Evolutionary conservation across 805 yeast genomes (phyloP).

Genomic region (Metschnikowia similis): DNA sequence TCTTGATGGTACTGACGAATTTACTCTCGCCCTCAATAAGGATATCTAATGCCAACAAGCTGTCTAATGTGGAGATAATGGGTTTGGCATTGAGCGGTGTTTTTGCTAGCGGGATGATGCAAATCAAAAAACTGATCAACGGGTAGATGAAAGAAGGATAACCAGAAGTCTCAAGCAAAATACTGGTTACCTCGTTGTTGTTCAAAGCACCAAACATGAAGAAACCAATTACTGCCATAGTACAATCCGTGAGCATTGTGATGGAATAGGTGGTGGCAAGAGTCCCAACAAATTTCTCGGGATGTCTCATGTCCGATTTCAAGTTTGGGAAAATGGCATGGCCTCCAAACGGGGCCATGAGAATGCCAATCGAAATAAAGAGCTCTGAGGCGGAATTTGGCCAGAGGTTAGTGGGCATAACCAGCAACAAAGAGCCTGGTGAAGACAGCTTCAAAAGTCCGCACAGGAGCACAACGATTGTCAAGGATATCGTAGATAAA

Average conservation of each 20-base stretch:
- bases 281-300: constrained; percentile 50
- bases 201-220: constrained; percentile 52
- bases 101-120: constrained; percentile 80
- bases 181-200: constrained; percentile 51
- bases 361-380: constrained; percentile 59
- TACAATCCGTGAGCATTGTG: constrained; percentile 54
- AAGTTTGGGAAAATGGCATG: constrained; percentile 77
- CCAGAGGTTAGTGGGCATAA: constrained; percentile 63
- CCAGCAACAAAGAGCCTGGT: constrained; percentile 71
- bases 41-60: constrained; percentile 36
- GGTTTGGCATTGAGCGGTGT: constrained; percentile 83
- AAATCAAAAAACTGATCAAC: constrained; percentile 61
- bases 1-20: constrained; percentile 1
- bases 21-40: constrained; percentile 9
- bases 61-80: constrained; percentile 65
- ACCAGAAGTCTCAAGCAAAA: constrained; percentile 41
- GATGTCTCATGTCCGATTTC: constrained; percentile 68
- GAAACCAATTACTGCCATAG: constrained; percentile 64
- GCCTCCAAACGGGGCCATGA: constrained; percentile 83
- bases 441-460: constrained; percentile 57
- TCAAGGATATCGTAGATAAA: constrained; percentile 61
- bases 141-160: constrained; percentile 47
- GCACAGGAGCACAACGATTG: constrained; percentile 51
- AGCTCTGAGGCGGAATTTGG: constrained; percentile 53
- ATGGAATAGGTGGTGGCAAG: constrained; percentile 56